Conservation (phyloP, 495 filamentous ascomycete genomes). For the Annulohypoxylon stygium region DNA sequence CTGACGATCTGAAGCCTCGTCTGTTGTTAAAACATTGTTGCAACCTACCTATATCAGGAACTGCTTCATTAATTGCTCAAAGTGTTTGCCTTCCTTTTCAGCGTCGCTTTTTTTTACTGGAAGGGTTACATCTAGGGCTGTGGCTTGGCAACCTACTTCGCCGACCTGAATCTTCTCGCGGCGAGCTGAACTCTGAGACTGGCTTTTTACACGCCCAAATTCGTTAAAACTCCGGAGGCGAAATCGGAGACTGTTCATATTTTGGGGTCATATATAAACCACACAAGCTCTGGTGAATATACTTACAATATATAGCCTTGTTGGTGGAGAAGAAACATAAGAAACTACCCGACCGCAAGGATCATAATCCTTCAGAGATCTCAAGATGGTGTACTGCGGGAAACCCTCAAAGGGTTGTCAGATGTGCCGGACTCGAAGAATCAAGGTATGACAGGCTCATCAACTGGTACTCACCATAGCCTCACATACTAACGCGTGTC, state of each 20-base stretch:
- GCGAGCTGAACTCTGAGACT: neutral
- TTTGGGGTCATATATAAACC: neutral
- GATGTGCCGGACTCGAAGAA: conserved; percentile 77
- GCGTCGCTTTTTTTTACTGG: neutral
- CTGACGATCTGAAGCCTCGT: conserved; percentile 14
- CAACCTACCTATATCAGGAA: neutral
- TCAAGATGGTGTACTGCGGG: conserved; percentile 78
- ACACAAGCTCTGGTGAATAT: neutral
- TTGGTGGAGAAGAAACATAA: neutral
- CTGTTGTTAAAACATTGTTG: neutral
- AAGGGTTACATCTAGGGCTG: conserved; percentile 4
- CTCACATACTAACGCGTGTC: conserved; percentile 29
- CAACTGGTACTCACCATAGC: neutral
- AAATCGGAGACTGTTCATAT: too few species aligned
- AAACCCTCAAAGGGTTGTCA: conserved; percentile 80
- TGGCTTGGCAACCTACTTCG: neutral
- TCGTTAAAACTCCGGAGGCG: neutral
- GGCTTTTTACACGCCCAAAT: neutral
- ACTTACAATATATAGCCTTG: neutral
- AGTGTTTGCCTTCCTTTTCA: neutral
- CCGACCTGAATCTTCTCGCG: neutral
- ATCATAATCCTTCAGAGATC: neutral
- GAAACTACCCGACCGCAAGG: neutral
- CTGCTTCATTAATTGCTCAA: conserved; percentile 4
- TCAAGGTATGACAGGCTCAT: conserved; percentile 68